phyloP scores from a whole-genome alignment of 345 rosid species.

The Firmiana major region DNA sequence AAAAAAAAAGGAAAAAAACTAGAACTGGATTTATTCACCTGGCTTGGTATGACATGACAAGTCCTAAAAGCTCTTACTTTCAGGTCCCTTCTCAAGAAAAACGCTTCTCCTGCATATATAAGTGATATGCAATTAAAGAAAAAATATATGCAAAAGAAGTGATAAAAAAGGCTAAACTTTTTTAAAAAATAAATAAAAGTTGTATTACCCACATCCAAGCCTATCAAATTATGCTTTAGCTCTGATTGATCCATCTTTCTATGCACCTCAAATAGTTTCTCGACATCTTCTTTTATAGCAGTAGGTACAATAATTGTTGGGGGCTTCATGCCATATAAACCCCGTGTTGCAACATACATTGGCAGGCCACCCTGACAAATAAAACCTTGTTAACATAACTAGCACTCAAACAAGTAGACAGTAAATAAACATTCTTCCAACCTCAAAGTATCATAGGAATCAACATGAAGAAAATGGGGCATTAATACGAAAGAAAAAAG shows the following conservation, averaged over 20 bases:
- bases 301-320: conserved; percentile 77
- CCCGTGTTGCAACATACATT: conserved; percentile 93
- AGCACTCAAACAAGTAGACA: background rate
- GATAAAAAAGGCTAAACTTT: background rate
- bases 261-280: conserved; percentile 74
- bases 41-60: conserved; percentile 83
- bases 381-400: background rate
- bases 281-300: conserved; percentile 60
- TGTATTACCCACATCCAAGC: conserved; percentile 79
- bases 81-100: conserved; percentile 63
- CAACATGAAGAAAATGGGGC: background rate
- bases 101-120: conserved; percentile 73
- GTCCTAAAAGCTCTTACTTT: conserved; percentile 94
- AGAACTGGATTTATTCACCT: conserved; percentile 36
- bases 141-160: background rate
- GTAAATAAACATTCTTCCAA: background rate
- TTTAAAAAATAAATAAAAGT: background rate
- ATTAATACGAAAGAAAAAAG: background rate
- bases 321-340: conserved; percentile 76
- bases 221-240: conserved; percentile 61
- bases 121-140: conserved; percentile 9
- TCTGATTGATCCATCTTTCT: conserved; percentile 78
- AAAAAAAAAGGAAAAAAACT: background rate
- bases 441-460: background rate
- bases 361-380: conserved; percentile 79